Percentiles rank a stretch among this genome's conserved stretches.
phyloP scores from a whole-genome alignment of 2,329 filamentous ascomycete genomes.

The Phyllosticta citribraziliensis region DNA sequence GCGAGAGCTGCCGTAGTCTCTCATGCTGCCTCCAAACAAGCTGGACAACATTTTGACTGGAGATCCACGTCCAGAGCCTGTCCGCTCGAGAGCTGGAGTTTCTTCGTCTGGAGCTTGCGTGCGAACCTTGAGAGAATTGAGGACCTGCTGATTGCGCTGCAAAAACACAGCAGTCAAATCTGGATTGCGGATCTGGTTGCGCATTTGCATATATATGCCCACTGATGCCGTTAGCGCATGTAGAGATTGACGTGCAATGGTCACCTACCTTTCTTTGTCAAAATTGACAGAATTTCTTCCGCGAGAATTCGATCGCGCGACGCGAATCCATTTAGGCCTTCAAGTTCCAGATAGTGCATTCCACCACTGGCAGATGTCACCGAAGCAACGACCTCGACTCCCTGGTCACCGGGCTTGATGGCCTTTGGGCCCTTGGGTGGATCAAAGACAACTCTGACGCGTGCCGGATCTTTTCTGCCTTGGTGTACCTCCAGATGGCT shows the following conservation, averaged over 20 bases:
- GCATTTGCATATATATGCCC: slow-evolving; percentile 59
- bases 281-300: slow-evolving; percentile 63
- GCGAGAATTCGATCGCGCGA: slow-evolving; percentile 63
- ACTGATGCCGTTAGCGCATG: slow-evolving; percentile 37
- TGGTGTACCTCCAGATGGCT: slow-evolving; percentile 51
- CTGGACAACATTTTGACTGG: slow-evolving; percentile 85
- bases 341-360: slow-evolving; percentile 46
- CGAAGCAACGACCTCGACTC: slow-evolving; percentile 62
- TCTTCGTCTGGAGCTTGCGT: slow-evolving; percentile 52
- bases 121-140: slow-evolving; percentile 58
- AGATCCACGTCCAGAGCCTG: slow-evolving; percentile 60
- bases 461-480: slow-evolving; percentile 57
- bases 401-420: slow-evolving; percentile 35
- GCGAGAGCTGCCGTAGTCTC: slow-evolving; percentile 23
- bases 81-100: slow-evolving; percentile 17
- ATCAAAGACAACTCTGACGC: slow-evolving; percentile 64
- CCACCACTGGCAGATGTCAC: slow-evolving; percentile 47
- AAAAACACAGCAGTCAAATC: slow-evolving; percentile 58
- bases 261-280: slow-evolving; percentile 61
- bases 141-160: slow-evolving; percentile 66
- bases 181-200: slow-evolving; percentile 59
- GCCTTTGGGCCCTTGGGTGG: slow-evolving; percentile 53
- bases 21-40: slow-evolving; percentile 56
- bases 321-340: slow-evolving; percentile 59
- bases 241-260: background rate